Conservation (phyloP, 2,329 filamentous ascomycete species). For the Aspergillus sclerotialis region DNA sequence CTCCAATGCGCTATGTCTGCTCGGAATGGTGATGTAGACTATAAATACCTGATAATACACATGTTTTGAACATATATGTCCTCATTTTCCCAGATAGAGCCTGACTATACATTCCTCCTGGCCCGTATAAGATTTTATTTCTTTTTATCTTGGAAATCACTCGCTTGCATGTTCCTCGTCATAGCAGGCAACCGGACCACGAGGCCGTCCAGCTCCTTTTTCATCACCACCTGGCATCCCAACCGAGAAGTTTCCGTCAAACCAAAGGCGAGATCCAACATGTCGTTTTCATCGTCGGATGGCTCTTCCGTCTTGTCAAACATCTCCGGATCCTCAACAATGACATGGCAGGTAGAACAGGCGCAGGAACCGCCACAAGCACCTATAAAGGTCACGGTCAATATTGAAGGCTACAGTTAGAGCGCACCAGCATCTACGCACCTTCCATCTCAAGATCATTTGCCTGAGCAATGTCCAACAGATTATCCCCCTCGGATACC, state of each 20-base stretch:
- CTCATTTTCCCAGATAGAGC: neutral
- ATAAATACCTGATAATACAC: conserved; percentile 21
- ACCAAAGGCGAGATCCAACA: conserved; percentile 85
- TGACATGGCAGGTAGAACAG: conserved; percentile 88
- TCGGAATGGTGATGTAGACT: conserved; percentile 13
- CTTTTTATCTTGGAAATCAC: conserved; percentile 64
- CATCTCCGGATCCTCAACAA: conserved; percentile 65
- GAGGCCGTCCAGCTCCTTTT: conserved; percentile 78
- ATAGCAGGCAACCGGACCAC: conserved; percentile 80
- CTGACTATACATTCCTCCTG: conserved; percentile 1
- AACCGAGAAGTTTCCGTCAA: conserved; percentile 77
- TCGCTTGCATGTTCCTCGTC: conserved; percentile 93
- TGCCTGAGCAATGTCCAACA: conserved; percentile 89
- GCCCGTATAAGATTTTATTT: conserved; percentile 3
- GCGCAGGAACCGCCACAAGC: conserved; percentile 92
- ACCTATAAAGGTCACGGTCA: conserved; percentile 37
- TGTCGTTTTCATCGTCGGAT: conserved; percentile 78
- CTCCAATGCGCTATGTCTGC: conserved; percentile 13
- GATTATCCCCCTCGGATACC: conserved; percentile 80
- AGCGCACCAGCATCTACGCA: conserved; percentile 22
- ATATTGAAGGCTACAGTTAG: conserved; percentile 4
- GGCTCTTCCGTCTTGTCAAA: conserved; percentile 75
- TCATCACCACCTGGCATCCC: conserved; percentile 90
- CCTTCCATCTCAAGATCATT: conserved; percentile 97
- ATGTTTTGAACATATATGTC: conserved; percentile 6